phyloP scores from a whole-genome alignment of 2,329 filamentous ascomycete species.

The Aspergillus sp. region DNA sequence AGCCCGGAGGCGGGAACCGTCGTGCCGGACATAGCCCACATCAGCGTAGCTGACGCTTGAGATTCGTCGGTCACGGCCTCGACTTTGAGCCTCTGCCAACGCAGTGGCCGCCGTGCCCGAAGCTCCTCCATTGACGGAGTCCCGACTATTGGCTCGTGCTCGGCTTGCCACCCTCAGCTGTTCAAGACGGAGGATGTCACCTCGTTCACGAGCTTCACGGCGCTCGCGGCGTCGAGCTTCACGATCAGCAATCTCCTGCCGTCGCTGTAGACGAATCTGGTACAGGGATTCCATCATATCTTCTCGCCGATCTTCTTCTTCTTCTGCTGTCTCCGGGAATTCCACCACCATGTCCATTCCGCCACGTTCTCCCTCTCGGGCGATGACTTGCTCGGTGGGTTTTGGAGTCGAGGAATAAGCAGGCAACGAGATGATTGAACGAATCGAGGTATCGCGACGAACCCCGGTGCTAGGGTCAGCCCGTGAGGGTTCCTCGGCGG shows the following conservation, averaged over 20 bases:
- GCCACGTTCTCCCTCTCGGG: constrained; percentile 83
- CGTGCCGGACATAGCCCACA: constrained; percentile 49
- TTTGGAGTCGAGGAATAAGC: constrained; percentile 73
- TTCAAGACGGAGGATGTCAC: constrained; percentile 69
- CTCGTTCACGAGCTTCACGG: constrained; percentile 68
- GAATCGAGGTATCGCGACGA: constrained; percentile 79
- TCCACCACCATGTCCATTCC: constrained; percentile 91
- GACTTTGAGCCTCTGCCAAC: constrained; percentile 45
- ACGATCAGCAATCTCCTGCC: constrained; percentile 72
- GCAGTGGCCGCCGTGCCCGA: constrained; percentile 36
- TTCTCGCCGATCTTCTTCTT: constrained; percentile 75
- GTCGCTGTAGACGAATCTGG: constrained; percentile 77
- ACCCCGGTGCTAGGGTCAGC: constrained; percentile 47
- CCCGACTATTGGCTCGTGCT: constrained; percentile 44
- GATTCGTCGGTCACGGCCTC: constrained; percentile 46
- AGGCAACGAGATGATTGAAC: constrained; percentile 92
- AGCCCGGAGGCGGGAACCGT: constrained; percentile 49
- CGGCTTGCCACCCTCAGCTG: constrained; percentile 59
- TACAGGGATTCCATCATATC: constrained; percentile 92
- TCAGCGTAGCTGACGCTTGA: constrained; percentile 51
- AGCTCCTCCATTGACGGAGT: constrained; percentile 34
- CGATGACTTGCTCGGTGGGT: constrained; percentile 78
- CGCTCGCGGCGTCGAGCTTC: constrained; percentile 71
- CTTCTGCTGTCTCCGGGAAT: constrained; percentile 74
- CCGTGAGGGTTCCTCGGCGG: constrained; percentile 28